phyloP scores from a whole-genome alignment of 371 early-diverging fungal species.

The Choanephora cucurbitarum region DNA sequence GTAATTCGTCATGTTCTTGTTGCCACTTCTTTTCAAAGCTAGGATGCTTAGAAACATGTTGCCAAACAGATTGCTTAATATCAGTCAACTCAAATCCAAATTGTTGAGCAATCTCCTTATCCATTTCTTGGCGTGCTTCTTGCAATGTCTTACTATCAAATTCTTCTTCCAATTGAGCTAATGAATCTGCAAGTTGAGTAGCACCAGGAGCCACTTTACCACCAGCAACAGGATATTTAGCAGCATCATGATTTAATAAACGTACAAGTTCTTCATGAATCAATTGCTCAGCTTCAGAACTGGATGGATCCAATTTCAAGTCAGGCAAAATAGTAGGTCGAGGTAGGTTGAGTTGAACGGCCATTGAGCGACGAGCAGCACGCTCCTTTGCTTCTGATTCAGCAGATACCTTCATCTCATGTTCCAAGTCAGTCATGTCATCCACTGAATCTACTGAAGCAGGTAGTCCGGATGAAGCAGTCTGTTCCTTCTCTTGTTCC shows the following conservation, averaged over 20 bases:
- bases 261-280: slow-evolving; percentile 66
- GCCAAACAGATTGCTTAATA: slow-evolving; percentile 44
- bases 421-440: slow-evolving; percentile 73
- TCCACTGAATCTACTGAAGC: slow-evolving; percentile 29
- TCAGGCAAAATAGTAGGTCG: slow-evolving; percentile 62
- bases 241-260: slow-evolving; percentile 68
- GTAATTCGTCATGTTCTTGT: slow-evolving; percentile 41
- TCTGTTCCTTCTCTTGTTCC: slow-evolving; percentile 45
- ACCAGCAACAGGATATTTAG: slow-evolving; percentile 68
- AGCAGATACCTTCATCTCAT: slow-evolving; percentile 45
- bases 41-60: slow-evolving; percentile 26
- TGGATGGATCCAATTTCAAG: neutral
- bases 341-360: slow-evolving; percentile 78
- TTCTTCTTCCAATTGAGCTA: slow-evolving; percentile 54
- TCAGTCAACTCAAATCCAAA: slow-evolving; percentile 29
- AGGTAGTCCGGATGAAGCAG: slow-evolving; percentile 7
- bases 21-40: slow-evolving; percentile 45
- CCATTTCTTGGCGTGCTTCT: slow-evolving; percentile 50
- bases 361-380: slow-evolving; percentile 66
- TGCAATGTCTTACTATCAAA: slow-evolving; percentile 41
- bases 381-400: slow-evolving; percentile 50
- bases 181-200: slow-evolving; percentile 24
- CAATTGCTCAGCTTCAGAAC: slow-evolving; percentile 32
- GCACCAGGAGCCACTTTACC: slow-evolving; percentile 57
- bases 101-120: slow-evolving; percentile 31